Percentiles rank a stretch among this genome's conserved stretches.
These are phyloP conservation scores for Pythium aristosporum DNA, from an alignment of 352 stramenopile genomes.

Conservation along the genomic window DNA sequence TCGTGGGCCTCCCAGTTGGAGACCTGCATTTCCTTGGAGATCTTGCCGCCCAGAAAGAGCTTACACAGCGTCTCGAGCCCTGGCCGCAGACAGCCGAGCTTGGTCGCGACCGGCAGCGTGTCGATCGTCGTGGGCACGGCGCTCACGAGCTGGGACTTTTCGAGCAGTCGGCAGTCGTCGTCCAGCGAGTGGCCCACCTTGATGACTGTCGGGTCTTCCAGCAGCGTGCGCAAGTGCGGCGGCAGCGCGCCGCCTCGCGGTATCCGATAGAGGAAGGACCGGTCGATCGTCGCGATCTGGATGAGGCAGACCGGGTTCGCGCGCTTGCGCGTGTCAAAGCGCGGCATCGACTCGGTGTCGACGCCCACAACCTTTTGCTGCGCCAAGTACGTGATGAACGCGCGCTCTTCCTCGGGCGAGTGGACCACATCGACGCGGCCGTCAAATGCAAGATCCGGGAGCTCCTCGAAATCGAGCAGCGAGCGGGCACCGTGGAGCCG, in stretches of 20 bases:
- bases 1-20: slow-evolving; percentile 76
- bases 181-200: slow-evolving; percentile 81
- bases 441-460: slow-evolving; percentile 51
- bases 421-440: slow-evolving; percentile 63
- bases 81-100: slow-evolving; percentile 72
- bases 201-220: slow-evolving; percentile 55
- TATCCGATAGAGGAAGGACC: slow-evolving; percentile 73
- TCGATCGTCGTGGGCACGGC: slow-evolving; percentile 71
- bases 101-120: slow-evolving; percentile 74
- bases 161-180: slow-evolving; percentile 71
- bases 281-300: slow-evolving; percentile 74
- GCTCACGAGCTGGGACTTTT: slow-evolving; percentile 53
- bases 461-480: slow-evolving; percentile 48
- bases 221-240: slow-evolving; percentile 53
- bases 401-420: slow-evolving; percentile 51
- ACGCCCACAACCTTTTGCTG: slow-evolving; percentile 57
- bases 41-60: slow-evolving; percentile 62
- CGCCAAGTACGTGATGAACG: slow-evolving; percentile 48
- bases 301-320: slow-evolving; percentile 76
- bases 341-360: slow-evolving; percentile 78
- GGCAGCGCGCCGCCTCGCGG: slow-evolving; percentile 49
- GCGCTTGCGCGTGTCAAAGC: slow-evolving; percentile 53
- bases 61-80: slow-evolving; percentile 73
- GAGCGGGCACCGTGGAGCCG: slow-evolving; percentile 40
- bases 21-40: slow-evolving; percentile 87